Conservation (phyloP, 192 early-diverging fungal genomes). For the Dimargaris cristalligena region DNA sequence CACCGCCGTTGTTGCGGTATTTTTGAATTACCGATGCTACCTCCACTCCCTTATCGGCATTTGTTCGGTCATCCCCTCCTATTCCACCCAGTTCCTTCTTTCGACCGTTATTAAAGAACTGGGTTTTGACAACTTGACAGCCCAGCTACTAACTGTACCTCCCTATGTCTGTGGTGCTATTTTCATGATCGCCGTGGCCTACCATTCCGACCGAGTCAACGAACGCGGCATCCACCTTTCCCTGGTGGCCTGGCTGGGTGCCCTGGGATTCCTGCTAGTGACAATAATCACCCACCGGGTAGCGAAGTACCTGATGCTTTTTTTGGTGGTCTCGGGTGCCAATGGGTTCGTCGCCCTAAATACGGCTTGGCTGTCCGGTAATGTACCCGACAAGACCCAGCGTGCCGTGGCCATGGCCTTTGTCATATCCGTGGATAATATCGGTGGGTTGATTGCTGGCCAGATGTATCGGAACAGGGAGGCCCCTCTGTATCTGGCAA, state of each 20-base stretch:
- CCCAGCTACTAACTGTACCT: conserved; percentile 34
- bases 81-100: conserved; percentile 45
- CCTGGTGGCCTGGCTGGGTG: conserved; percentile 16
- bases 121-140: conserved; percentile 31
- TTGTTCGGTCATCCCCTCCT: conserved; percentile 40
- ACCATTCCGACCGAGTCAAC: conserved; percentile 28
- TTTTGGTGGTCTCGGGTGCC: not conserved
- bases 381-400: not conserved
- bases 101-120: conserved; percentile 54
- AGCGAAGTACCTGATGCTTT: not conserved
- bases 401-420: not conserved
- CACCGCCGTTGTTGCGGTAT: conserved; percentile 14
- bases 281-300: not conserved
- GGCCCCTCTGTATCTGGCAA: not conserved
- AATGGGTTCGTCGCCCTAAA: not conserved
- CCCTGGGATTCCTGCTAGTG: conserved; percentile 25
- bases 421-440: not conserved
- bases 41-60: conserved; percentile 41
- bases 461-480: not conserved
- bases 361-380: not conserved
- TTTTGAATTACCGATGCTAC: conserved; percentile 32
- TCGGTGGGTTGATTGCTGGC: not conserved
- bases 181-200: conserved; percentile 20
- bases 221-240: conserved; percentile 25
- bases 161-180: conserved; percentile 31